phyloP scores from a whole-genome alignment of 805 yeast genomes.

The Saturnispora galanensis region DNA sequence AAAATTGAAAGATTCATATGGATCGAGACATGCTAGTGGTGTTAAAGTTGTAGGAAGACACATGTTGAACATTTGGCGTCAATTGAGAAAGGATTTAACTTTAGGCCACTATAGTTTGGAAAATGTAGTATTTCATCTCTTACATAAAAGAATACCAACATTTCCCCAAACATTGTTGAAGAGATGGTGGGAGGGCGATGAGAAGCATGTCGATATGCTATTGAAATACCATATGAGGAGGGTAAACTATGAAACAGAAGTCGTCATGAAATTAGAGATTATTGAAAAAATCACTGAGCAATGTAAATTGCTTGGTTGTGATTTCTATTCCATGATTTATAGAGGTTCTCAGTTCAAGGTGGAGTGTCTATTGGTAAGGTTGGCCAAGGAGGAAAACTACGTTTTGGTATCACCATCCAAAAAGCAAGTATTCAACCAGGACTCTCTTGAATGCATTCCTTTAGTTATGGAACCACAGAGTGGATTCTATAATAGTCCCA shows the following conservation, averaged over 20 bases:
- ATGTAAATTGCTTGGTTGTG: constrained; percentile 80
- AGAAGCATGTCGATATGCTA: constrained; percentile 26
- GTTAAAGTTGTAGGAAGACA: constrained; percentile 72
- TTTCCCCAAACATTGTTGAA: constrained; percentile 43
- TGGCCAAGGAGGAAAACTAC: constrained; percentile 68
- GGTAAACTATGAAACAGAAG: constrained; percentile 32
- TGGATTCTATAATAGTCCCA: constrained; percentile 76
- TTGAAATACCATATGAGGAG: constrained; percentile 39
- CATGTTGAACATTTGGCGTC: constrained; percentile 76
- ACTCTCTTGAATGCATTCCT: constrained; percentile 80
- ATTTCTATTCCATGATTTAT: constrained; percentile 76
- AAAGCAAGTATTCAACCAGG: constrained; percentile 71
- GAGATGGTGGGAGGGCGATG: constrained; percentile 29
- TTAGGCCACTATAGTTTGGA: constrained; percentile 67
- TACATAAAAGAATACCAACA: constrained; percentile 62
- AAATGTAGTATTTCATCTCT: constrained; percentile 56
- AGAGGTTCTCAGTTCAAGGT: constrained; percentile 94
- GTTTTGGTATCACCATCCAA: constrained; percentile 72
- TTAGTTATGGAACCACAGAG: constrained; percentile 89
- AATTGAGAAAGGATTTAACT: constrained; percentile 51
- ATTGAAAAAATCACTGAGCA: constrained; percentile 68
- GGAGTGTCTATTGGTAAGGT: constrained; percentile 68
- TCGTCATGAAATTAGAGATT: constrained; percentile 54
- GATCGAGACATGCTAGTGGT: constrained; percentile 66
- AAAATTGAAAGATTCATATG: constrained; percentile 65